A percentile compares a stretch with the other conserved stretches of the same genome.
Evolutionary conservation across 768 basidiomycete genomes (phyloP).

Genomic region (Amanita pseudoporphyria): DNA sequence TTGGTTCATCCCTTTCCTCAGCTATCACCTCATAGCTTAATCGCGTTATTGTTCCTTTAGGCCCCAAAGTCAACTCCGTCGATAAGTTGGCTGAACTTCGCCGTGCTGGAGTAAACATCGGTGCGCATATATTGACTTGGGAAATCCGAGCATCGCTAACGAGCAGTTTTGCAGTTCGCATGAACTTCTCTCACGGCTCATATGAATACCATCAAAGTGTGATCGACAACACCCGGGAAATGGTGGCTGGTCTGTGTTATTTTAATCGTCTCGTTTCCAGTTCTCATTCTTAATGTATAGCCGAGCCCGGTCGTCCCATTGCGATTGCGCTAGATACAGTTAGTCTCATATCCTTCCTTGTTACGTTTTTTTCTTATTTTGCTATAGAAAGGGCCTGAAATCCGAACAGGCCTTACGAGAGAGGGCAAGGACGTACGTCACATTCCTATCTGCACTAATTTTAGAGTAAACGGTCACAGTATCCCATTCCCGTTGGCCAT

Average conservation of each 20-base stretch:
- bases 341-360: slow-evolving; percentile 19
- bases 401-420: slow-evolving; percentile 91
- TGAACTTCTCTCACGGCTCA: slow-evolving; percentile 99
- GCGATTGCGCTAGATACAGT: slow-evolving; percentile 98
- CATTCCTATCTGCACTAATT: slow-evolving; percentile 4
- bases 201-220: slow-evolving; percentile 99
- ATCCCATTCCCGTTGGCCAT: slow-evolving; percentile 81
- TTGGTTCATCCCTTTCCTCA: slow-evolving; percentile 46
- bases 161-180: slow-evolving; percentile 63
- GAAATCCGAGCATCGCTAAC: slow-evolving; percentile 6
- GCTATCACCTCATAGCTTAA: not conserved
- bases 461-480: slow-evolving; percentile 29
- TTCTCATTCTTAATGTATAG: slow-evolving; percentile 23
- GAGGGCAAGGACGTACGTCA: slow-evolving; percentile 73
- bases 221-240: slow-evolving; percentile 92
- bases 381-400: slow-evolving; percentile 94
- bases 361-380: not conserved
- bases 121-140: slow-evolving; percentile 37
- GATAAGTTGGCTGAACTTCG: slow-evolving; percentile 82
- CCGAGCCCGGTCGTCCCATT: slow-evolving; percentile 78
- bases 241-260: slow-evolving; percentile 54
- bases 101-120: slow-evolving; percentile 94
- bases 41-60: slow-evolving; percentile 27
- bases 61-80: slow-evolving; percentile 88
- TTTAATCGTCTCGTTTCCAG: not conserved